These are phyloP conservation scores for Tagetes erecta DNA, from an alignment of 129 eudicot species.

Conservation along the genomic window DNA sequence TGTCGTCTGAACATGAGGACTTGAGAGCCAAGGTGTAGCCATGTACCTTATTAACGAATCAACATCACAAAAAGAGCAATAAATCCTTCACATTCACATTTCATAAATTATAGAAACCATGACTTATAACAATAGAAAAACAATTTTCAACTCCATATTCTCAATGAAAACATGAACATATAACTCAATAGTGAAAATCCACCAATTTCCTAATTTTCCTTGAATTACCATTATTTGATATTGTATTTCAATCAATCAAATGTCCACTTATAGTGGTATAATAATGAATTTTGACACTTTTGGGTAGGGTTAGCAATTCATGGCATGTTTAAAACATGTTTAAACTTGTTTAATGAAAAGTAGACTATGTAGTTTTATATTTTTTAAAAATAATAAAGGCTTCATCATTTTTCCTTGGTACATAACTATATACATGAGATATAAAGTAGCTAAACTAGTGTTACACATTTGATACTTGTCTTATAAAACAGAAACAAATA, in stretches of 20 bases:
- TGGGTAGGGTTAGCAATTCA: too few species aligned
- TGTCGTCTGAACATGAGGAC: conserved; percentile 76
- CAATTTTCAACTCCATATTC: neutral
- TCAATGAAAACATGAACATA: too few species aligned
- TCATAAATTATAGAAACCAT: neutral
- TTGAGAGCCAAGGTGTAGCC: conserved; percentile 83
- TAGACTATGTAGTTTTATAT: too few species aligned
- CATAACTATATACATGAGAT: too few species aligned
- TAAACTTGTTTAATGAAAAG: too few species aligned
- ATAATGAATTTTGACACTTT: neutral
- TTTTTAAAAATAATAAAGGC: too few species aligned
- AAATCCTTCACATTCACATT: neutral
- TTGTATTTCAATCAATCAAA: neutral
- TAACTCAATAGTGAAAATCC: neutral
- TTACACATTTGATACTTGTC: too few species aligned
- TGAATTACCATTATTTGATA: neutral
- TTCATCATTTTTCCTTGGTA: too few species aligned
- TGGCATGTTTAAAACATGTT: too few species aligned
- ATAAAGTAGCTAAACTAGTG: too few species aligned
- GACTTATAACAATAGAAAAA: neutral
- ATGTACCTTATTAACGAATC: conserved; percentile 46
- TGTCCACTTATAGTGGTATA: neutral
- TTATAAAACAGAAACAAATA: too few species aligned
- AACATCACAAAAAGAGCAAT: conserved; percentile 15
- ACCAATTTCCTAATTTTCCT: neutral